Evolutionary conservation across 345 rosid species (phyloP), one percentile per base, ranked within the genome.

Genomic region (Pistacia integerrima): DNA sequence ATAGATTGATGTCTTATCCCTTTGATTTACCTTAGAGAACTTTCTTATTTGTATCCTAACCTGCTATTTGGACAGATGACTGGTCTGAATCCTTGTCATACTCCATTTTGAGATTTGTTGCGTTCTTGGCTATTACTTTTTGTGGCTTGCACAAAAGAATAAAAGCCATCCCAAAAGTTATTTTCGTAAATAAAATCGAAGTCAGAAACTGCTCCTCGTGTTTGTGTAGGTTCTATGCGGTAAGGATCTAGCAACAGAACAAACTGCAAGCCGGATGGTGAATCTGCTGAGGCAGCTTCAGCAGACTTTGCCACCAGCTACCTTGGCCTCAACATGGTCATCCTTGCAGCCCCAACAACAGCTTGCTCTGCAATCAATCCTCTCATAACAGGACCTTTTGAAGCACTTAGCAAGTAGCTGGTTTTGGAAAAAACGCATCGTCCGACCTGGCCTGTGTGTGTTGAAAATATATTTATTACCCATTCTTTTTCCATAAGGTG

Each of bases 281-380:
- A 91, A 82, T 80, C 83, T 97, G 77, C 85, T 97, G 77, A 90
- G 94, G 82, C 97, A 94, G 82, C 97, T 97, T 65, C 97, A 92
- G 84, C 95, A 90, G 83, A 94, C 98, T 5, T 81, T 97, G 70
- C 99, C 99, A 35, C 96, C 97, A 4, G 80, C 92, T n/a, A 88
- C 96, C 25, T 83, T 94, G 87, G 97, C 97, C 56, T 90, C 96
- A 17, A 92, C 98, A 44, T 90, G 93, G 97, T 90, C 98, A 63
- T 76, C 94, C 62, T 80, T 97, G 87, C 94, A 91, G 78, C 99
- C 99, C 2, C 97, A 97, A 79, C 99, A 97, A 66, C 98, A 92
- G 85, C 87, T 92, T 57, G 94, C 97, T 1, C 83, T 97, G 81
- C 99, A 97, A 78, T 82, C 99, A 68, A 90, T 94, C 85, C 99